Conservation (phyloP, 2,329 filamentous ascomycete genomes). For the Dothideomycetes sp. region DNA sequence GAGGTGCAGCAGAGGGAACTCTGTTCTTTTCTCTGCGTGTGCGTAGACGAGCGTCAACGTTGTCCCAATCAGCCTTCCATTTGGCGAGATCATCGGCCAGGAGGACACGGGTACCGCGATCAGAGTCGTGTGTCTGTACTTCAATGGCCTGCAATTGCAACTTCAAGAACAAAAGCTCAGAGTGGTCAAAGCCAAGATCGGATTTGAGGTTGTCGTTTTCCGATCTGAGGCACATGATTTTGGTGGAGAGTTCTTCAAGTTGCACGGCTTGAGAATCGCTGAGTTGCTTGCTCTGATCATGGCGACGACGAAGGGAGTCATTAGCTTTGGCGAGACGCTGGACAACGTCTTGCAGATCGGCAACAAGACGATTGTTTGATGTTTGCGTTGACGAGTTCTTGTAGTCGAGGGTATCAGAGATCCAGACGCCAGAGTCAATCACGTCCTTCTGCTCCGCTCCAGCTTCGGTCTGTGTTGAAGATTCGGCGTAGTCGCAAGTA, state of each 20-base stretch:
- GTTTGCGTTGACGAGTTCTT: conserved; percentile 7
- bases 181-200: conserved; percentile 31
- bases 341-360: conserved; percentile 24
- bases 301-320: conserved; percentile 24
- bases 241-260: conserved; percentile 24
- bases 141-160: conserved; percentile 31
- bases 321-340: conserved; percentile 23
- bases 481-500: not conserved
- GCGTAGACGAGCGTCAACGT: conserved; percentile 26
- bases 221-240: conserved; percentile 25
- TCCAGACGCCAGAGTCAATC: conserved; percentile 6
- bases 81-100: conserved; percentile 25
- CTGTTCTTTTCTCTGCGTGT: conserved; percentile 23
- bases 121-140: conserved; percentile 21
- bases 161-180: conserved; percentile 31
- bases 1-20: conserved; percentile 16
- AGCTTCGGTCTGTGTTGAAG: conserved; percentile 1
- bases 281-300: conserved; percentile 25
- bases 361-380: conserved; percentile 19
- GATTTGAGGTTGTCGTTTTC: conserved; percentile 30
- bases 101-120: conserved; percentile 16
- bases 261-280: conserved; percentile 23
- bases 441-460: not conserved
- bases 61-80: conserved; percentile 29
- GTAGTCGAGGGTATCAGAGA: conserved; percentile 1